Evolutionary conservation across 1,284 basidiomycete genomes (phyloP), one percentile per base, ranked within the genome.

Genomic region (Gymnopus androsaceus): DNA sequence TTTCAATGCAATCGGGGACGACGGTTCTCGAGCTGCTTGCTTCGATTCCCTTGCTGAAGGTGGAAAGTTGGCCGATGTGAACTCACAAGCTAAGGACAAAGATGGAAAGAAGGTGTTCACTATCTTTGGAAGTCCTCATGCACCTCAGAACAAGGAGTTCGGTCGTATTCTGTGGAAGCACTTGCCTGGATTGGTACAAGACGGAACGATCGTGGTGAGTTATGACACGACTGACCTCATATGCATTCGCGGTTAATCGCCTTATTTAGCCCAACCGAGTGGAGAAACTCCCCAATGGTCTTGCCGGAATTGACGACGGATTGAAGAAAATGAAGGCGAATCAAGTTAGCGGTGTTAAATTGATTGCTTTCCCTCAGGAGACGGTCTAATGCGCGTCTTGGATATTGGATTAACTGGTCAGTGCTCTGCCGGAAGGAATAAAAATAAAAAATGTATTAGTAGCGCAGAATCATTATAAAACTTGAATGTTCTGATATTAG

Each of bases 181-280:
- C 7, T 36, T 58, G 31, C 52, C 51, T 9, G 34, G 33, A 19
- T 46, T 49, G 14, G 11, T 58, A 15, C 52, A 58, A 31, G 56
- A 58, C 14, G 56, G 56, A 19, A 25, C n/a, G 7, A 50, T 58
- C 17, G 31, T 54, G 52, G 56, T 58, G 33, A 31, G 56, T 51
- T 0, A 14, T 21, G 17, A 17, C 19, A 21, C 14, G 15, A 1
- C n/a, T n/a, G n/a, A n/a, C n/a, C n/a, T 31, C 15, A 14, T 23
- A n/a, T 41, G n/a, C n/a, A 14, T 28, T 42, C 36, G 15, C 36
- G 3, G 23, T 42, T 21, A 15, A 44, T 11, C 27, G 30, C 15
- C 14, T 9, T 28, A 17, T 46, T 5, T 19, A 57, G 56, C 56
- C 56, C 11, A 53, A 54, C 27, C 42, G 38, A 12, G 33, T 54